Evolutionary conservation across 2,329 filamentous ascomycete genomes (phyloP).

Genomic region (Trichoderma asperellum): DNA sequence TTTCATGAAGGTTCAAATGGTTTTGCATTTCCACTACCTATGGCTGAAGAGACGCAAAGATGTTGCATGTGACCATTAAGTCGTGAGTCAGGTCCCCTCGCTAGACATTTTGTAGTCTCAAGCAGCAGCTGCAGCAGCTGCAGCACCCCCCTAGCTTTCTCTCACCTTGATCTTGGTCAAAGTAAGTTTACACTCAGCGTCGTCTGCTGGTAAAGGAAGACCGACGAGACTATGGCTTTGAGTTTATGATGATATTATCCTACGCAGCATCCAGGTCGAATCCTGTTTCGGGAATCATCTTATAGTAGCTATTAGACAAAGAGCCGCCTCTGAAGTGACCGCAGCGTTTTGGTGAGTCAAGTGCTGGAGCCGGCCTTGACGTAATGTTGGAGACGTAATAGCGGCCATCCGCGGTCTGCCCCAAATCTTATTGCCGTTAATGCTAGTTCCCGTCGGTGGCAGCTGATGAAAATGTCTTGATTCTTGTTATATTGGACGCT

Average conservation of each 20-base stretch:
- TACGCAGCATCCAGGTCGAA: background rate
- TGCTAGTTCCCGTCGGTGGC: constrained; percentile 29
- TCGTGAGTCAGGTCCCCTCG: constrained; percentile 48
- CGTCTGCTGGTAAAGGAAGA: constrained; percentile 47
- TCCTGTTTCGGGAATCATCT: background rate
- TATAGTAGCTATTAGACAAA: background rate
- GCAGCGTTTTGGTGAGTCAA: constrained; percentile 25
- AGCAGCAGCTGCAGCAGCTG: constrained; percentile 38
- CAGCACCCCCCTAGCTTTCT: constrained; percentile 48
- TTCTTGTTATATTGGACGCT: constrained; percentile 28
- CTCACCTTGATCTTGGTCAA: constrained; percentile 40
- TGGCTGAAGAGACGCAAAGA: constrained; percentile 54
- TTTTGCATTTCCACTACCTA: constrained; percentile 49
- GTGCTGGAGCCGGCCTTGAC: constrained; percentile 30
- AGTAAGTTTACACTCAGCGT: constrained; percentile 51
- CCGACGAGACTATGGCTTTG: constrained; percentile 48
- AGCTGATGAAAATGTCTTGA: constrained; percentile 29
- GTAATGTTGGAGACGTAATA: constrained; percentile 31
- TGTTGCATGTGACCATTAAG: constrained; percentile 56
- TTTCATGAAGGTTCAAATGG: constrained; percentile 45
- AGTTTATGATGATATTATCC: constrained; percentile 4
- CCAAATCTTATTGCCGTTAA: constrained; percentile 30
- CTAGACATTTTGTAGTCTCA: constrained; percentile 40
- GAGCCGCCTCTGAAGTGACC: background rate
- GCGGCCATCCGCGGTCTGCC: constrained; percentile 31